Evolutionary conservation across 495 filamentous ascomycete genomes (phyloP), one percentile per base, ranked within the genome.

Genomic region (Choiromyces venosus): DNA sequence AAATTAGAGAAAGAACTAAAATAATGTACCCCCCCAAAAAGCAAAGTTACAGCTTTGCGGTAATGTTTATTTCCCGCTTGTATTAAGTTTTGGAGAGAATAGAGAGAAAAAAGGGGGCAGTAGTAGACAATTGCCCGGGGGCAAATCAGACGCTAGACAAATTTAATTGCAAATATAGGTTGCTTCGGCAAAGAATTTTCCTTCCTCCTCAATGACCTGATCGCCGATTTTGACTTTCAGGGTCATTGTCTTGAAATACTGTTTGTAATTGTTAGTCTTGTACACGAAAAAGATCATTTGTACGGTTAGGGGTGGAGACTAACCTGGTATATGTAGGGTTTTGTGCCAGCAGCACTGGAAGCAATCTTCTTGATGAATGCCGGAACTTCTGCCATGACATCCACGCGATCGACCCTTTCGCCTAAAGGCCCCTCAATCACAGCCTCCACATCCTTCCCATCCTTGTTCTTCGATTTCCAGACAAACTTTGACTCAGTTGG

Each of bases 271-370:
- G 69, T 73, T 37, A 75, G 35, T 66, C 35, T 8, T 35, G 29
- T 7, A 9, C 36, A 64, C 39, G 38, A 67, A 44, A 14, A n/a
- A 10, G 25, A 37, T 25, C 12, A 33, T 33, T 33, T 61, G 52
- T 18, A 61, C 10, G 25, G 52, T 33, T 61, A 25, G 29, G 25
- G 29, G 16, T 18, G 14, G 38, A 52, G 66, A 79, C 85, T 61
- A 80, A 94, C 93, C 88, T 97, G 94, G 85, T 97, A 99, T 80
- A 99, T 97, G 82, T 97, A 99, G 12, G 95, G 96, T 84, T 92
- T 93, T 33, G 95, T 94, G 74, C 95, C 95, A 3, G 89, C 92
- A 61, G 94, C 92, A 64, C 87, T 89, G 52, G 91, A 92, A 16
- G 96, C 93, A 82, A 99, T 91, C 67, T 87, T 88, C 88, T 98